Evolutionary conservation across 257 asterid genomes (phyloP), one percentile per base, ranked within the genome.

Genomic region (Penstemon eatonii): DNA sequence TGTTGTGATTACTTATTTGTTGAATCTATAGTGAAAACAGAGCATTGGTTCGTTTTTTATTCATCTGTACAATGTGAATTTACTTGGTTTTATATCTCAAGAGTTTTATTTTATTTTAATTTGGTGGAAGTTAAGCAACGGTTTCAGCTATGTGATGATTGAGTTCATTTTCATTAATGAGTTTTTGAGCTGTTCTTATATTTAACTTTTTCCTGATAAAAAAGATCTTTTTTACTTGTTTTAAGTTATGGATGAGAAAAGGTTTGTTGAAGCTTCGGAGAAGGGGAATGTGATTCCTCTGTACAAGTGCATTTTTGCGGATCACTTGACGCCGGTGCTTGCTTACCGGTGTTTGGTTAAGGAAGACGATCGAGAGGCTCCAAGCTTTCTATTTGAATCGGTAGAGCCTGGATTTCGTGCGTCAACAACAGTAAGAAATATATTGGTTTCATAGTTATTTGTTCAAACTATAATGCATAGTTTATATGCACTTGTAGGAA

Each of bases 321-420:
- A 93, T 81, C 95, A 88, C 41, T 76, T 93, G 75, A 93, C 97
- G 3, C 99, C 99, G 8, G 92, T 90, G 73, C 88, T 93, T 60
- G 97, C 98, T 40, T 90, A 93, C 69, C 89, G 98, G 40, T 93
- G 98, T 75, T 80, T 93, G 73, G 97, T 93, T 56, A 87, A 87
- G 53, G 97, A 93, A 72, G 96, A 88, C 12, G 99, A 93, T n/a
- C 72, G 85, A 44, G 95, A 93, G 47, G 85, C 95, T 67, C 97
- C 99, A 0, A 93, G 99, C 78, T 93, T 93, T 73, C 76, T 90
- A 9, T 93, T 87, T 46, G 99, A 93, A 65, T 93, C 99, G 3
- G 96, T 87, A 0, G 96, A 90, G 70, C 90, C 97, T 63, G 90
- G 97, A 57, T 76, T 79, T 39, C 84, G 74, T 7, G 64, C 80